Evolutionary conservation across 2,329 filamentous ascomycete species (phyloP).

Genomic region (Cadophora malorum): DNA sequence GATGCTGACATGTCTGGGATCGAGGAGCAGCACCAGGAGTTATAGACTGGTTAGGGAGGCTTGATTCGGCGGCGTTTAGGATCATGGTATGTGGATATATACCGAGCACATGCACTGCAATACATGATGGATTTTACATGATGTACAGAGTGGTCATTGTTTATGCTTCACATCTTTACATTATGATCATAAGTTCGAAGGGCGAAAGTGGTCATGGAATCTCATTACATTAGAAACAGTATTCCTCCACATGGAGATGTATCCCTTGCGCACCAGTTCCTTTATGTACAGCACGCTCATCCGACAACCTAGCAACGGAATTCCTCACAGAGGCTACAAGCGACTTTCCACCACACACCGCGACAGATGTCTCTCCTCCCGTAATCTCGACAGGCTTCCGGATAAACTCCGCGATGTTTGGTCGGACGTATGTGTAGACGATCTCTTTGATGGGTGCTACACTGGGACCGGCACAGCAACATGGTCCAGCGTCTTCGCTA

Average conservation of each 20-base stretch:
- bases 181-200: background rate
- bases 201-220: background rate
- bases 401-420: slow-evolving; percentile 59
- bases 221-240: slow-evolving; percentile 53
- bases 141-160: too few species aligned
- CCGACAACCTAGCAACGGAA: slow-evolving; percentile 60
- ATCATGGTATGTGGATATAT: slow-evolving; percentile 2
- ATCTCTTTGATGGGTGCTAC: slow-evolving; percentile 18
- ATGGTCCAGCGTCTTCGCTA: slow-evolving; percentile 1
- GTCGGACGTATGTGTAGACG: slow-evolving; percentile 46
- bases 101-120: slow-evolving; percentile 5
- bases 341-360: slow-evolving; percentile 64
- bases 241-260: slow-evolving; percentile 65
- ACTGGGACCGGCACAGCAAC: slow-evolving; percentile 14
- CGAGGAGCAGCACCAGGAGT: slow-evolving; percentile 28
- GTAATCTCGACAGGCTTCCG: slow-evolving; percentile 61
- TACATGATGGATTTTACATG: background rate
- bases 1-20: slow-evolving; percentile 28
- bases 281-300: slow-evolving; percentile 68
- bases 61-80: background rate
- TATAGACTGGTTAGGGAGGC: slow-evolving; percentile 25
- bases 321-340: slow-evolving; percentile 61
- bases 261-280: slow-evolving; percentile 69
- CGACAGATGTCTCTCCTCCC: slow-evolving; percentile 65
- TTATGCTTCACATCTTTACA: background rate